Base-by-base conservation (phyloP, 805 yeast genomes). In the Zygoascus flipseniorum region DNA sequence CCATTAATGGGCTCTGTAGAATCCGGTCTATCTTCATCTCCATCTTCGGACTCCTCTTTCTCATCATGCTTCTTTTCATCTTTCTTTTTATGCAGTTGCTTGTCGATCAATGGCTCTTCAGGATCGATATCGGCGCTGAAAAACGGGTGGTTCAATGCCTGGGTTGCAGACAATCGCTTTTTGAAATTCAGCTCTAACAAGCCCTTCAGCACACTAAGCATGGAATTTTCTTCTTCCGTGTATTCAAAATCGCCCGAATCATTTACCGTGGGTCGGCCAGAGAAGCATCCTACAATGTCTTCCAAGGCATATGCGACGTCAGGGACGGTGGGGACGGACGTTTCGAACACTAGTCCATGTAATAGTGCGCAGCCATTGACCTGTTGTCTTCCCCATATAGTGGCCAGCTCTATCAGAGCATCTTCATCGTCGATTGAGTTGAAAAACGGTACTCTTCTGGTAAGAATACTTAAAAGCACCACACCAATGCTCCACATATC, bases 401-500 rank as follows among this genome's bases (percentile, higher is more conserved):
- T 73, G 0, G 96, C 82, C 37, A 92, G 73, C 66, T 93, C 99
- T 35, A 90, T 77, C 50, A 92, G 67, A 0, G 98, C 96, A 62
- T 93, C 98, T 2, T 83, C 81, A 65, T 93, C 99, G 69, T 92
- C 98, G 5, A 87, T 82, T 1, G 97, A 89, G 65, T 89, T 89
- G 73, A 93, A 93, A 63, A 93, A 85, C 5, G 99, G 98, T 68
- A 90, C 92, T 61, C 95, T 76, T 61, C 93, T 74, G 1, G 87
- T 68, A 26, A 93, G 66, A 56, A 92, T 73, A 32, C 96, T 85
- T 60, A 92, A 72, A 32, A 92, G 76, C 56, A 90, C 86, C 11
- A 89, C 89, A 1, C 97, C 97, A 0, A 89, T 95, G 0, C 96
- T 84, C 97, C 97, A 89, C 8, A 88, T 79, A 67, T 89, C 97